These are phyloP conservation scores for Fusarium pseudoanthophilum DNA, from an alignment of 2,329 filamentous ascomycete species.

Conservation along the genomic window DNA sequence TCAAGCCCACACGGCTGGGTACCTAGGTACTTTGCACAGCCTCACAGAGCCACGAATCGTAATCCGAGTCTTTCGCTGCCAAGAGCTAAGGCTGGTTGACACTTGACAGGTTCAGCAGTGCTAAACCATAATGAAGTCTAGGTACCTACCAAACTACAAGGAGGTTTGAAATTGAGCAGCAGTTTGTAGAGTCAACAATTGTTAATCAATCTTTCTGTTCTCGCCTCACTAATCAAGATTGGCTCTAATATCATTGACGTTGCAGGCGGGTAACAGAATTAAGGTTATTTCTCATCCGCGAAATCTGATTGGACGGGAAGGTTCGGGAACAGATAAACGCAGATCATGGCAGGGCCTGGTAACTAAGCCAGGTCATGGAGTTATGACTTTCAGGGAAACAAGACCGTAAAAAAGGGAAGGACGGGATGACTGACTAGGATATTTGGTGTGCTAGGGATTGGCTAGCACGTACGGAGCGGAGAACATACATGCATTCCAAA, in stretches of 20 bases:
- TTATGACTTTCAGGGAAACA: slow-evolving; percentile 9
- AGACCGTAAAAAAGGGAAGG: neutral
- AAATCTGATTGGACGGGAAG: slow-evolving; percentile 15
- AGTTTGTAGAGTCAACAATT: neutral
- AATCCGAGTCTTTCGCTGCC: neutral
- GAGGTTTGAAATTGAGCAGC: neutral
- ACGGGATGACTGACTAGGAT: neutral
- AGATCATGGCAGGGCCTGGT: slow-evolving; percentile 24
- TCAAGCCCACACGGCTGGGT: neutral
- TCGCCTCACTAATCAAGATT: neutral
- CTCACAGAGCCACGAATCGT: slow-evolving; percentile 27
- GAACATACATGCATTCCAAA: neutral
- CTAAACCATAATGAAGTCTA: neutral
- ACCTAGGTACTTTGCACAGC: slow-evolving; percentile 35
- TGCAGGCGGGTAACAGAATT: slow-evolving; percentile 16
- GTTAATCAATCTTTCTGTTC: neutral
- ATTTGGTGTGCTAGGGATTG: neutral
- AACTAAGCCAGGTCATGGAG: slow-evolving; percentile 4
- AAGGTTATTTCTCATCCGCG: slow-evolving; percentile 33
- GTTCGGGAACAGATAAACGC: slow-evolving; percentile 12
- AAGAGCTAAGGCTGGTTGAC: neutral
- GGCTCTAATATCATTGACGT: slow-evolving; percentile 3
- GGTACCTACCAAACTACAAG: neutral
- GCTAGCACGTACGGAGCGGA: neutral
- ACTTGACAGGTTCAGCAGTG: neutral